Evolutionary conservation across 2,329 filamentous ascomycete species (phyloP).

Genomic region (Colletotrichum kahawae): DNA sequence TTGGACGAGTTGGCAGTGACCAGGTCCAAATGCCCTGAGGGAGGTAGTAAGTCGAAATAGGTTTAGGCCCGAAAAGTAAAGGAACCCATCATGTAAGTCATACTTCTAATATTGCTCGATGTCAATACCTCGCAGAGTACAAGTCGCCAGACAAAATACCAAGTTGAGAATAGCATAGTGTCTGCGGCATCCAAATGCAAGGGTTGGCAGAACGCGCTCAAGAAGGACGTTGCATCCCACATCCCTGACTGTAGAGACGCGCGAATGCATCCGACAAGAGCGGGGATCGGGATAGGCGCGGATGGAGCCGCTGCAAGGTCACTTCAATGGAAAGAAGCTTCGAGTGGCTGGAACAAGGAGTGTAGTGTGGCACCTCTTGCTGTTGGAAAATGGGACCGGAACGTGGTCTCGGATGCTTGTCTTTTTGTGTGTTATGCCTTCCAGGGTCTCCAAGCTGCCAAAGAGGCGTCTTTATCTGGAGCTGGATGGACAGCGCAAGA

Average conservation of each 20-base stretch:
- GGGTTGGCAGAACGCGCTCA: not conserved
- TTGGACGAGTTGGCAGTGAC: not conserved
- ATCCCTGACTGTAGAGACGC: constrained; percentile 1
- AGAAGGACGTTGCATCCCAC: not conserved
- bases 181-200: not conserved
- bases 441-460: not conserved
- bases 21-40: not conserved
- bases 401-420: not conserved
- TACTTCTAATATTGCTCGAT: not conserved
- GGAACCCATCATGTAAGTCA: not conserved
- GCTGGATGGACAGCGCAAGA: not conserved
- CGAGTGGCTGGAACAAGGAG: not conserved
- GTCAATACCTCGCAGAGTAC: not conserved
- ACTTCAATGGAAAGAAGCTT: not conserved
- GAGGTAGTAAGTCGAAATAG: not conserved
- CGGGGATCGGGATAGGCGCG: not conserved
- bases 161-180: not conserved
- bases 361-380: not conserved
- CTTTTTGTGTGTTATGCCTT: not conserved
- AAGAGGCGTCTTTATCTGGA: not conserved
- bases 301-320: constrained; percentile 11
- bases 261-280: not conserved
- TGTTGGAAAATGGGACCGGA: not conserved
- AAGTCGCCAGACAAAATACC: not conserved
- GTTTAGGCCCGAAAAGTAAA: not conserved